These are phyloP conservation scores for Fusarium pseudocircinatum DNA, from an alignment of 2,329 filamentous ascomycete species.

Conservation along the genomic window DNA sequence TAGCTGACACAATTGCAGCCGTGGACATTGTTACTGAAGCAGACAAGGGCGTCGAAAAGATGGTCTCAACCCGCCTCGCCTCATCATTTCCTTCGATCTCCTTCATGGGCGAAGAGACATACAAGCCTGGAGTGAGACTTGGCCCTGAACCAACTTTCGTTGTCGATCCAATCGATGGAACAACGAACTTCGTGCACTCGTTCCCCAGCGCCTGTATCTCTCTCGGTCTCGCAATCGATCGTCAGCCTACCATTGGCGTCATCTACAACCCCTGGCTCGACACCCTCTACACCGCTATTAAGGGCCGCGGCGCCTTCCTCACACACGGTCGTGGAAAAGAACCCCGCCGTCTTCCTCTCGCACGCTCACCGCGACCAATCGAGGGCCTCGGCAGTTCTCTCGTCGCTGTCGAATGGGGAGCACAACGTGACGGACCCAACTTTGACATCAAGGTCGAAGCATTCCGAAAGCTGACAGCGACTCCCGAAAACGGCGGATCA, in stretches of 20 bases:
- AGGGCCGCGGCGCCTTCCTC: constrained; percentile 72
- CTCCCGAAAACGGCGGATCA: constrained; percentile 69
- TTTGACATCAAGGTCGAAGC: constrained; percentile 75
- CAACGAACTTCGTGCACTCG: constrained; percentile 82
- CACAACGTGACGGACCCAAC: constrained; percentile 73
- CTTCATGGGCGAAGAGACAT: constrained; percentile 83
- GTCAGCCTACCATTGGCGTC: constrained; percentile 73
- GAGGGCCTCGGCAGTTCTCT: constrained; percentile 69
- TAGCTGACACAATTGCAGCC: constrained; percentile 53
- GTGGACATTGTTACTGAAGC: constrained; percentile 76
- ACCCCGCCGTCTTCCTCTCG: constrained; percentile 53
- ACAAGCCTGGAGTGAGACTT: constrained; percentile 71
- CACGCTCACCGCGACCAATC: constrained; percentile 63
- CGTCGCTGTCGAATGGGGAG: constrained; percentile 79
- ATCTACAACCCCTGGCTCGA: constrained; percentile 83
- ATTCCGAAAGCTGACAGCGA: constrained; percentile 68
- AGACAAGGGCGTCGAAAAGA: constrained; percentile 71
- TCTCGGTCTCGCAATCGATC: constrained; percentile 74
- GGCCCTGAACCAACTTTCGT: constrained; percentile 78
- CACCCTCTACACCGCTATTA: constrained; percentile 74
- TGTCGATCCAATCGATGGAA: constrained; percentile 83
- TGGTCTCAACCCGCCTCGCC: constrained; percentile 64
- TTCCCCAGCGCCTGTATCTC: constrained; percentile 81
- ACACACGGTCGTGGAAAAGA: constrained; percentile 55
- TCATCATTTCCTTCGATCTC: constrained; percentile 63